phyloP scores from a whole-genome alignment of 139 green algal species.

The Chlamydomonas sp. region DNA sequence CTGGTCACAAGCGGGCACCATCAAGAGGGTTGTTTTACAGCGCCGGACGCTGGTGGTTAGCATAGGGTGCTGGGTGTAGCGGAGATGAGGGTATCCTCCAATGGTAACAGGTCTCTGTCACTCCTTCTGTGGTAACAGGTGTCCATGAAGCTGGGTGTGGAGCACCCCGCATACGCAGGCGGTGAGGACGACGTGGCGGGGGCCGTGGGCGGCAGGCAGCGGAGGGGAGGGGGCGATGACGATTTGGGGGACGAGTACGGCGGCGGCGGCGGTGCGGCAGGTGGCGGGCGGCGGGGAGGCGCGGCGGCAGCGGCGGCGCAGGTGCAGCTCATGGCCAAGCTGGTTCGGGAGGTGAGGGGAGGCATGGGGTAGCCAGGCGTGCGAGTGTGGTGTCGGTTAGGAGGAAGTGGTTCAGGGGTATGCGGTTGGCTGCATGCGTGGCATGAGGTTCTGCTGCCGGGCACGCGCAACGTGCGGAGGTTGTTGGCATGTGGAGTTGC shows the following conservation, averaged over 20 bases:
- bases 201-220: background rate
- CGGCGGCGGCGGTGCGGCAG: background rate
- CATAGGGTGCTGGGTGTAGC: background rate
- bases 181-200: slow-evolving; percentile 34
- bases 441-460: no score
- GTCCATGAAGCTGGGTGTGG: slow-evolving; percentile 40
- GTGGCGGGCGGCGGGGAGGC: no score
- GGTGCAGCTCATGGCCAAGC: slow-evolving; percentile 28
- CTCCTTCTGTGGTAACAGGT: background rate
- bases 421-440: no score
- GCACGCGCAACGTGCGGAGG: no score
- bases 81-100: no score
- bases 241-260: background rate
- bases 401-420: background rate
- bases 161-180: slow-evolving; percentile 52
- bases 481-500: no score
- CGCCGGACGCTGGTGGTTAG: no score
- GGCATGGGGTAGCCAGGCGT: background rate
- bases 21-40: no score
- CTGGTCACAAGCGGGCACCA: no score
- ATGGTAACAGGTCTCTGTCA: no score
- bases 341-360: slow-evolving; percentile 40
- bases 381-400: background rate
- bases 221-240: background rate
- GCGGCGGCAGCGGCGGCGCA: background rate